Evolutionary conservation across 2,329 filamentous ascomycete genomes (phyloP).

Genomic region (Alternaria alternata): DNA sequence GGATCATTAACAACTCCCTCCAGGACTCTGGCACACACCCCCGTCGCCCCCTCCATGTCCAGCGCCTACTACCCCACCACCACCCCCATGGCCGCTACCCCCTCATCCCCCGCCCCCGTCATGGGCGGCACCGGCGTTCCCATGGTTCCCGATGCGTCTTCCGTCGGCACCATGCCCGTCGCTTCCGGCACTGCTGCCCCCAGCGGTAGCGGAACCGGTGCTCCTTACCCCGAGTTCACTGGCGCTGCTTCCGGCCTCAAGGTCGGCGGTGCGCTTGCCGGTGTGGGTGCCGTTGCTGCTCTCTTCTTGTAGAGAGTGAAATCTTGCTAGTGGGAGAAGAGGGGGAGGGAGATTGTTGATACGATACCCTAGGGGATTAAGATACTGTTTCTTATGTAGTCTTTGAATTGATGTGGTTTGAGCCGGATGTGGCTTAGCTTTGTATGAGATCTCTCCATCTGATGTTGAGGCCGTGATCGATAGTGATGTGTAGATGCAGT

Average conservation of each 20-base stretch:
- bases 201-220: conserved; percentile 32
- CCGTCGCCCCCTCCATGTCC: conserved; percentile 29
- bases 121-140: conserved; percentile 33
- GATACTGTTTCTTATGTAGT: not conserved
- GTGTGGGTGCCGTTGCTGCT: conserved; percentile 46
- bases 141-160: conserved; percentile 13
- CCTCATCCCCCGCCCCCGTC: conserved; percentile 15
- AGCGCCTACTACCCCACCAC: conserved; percentile 41
- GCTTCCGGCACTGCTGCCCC: conserved; percentile 23
- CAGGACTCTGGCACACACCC: conserved; percentile 32
- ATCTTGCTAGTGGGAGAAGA: not conserved
- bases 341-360: not conserved
- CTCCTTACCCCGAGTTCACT: conserved; percentile 40
- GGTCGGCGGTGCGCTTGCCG: conserved; percentile 44
- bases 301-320: conserved; percentile 43
- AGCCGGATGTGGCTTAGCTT: not conserved
- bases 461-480: not conserved
- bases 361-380: not conserved
- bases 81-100: conserved; percentile 9
- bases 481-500: not conserved
- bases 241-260: conserved; percentile 42
- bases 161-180: not conserved
- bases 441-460: not conserved
- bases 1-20: not conserved
- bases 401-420: not conserved